Conservation (phyloP, 805 yeast genomes). For the Pichia kluyveri region DNA sequence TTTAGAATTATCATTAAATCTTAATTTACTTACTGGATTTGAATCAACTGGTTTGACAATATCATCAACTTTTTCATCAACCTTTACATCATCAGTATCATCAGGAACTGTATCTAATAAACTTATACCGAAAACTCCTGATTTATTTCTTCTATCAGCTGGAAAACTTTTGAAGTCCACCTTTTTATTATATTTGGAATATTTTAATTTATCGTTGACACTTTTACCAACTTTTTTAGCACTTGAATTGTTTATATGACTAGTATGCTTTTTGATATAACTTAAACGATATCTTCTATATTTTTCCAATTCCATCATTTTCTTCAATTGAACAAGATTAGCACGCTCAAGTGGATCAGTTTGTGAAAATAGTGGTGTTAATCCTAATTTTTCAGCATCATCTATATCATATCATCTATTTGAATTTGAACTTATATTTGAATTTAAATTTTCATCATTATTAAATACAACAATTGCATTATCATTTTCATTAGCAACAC, state of each 20-base stretch:
- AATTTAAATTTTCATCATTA: constrained; percentile 2
- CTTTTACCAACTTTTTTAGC: constrained; percentile 5
- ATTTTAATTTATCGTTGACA: background rate
- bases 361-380: background rate
- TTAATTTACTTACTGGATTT: constrained; percentile 13
- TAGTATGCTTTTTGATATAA: constrained; percentile 29
- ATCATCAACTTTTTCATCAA: background rate
- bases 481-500: background rate
- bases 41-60: constrained; percentile 2
- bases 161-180: constrained; percentile 10
- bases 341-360: constrained; percentile 27
- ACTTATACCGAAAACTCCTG: constrained; percentile 19
- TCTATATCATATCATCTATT: background rate
- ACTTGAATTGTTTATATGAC: constrained; percentile 14
- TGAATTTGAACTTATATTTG: background rate
- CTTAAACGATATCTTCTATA: constrained; percentile 38
- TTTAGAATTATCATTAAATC: constrained; percentile 12
- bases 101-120: constrained; percentile 10
- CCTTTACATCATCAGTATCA: background rate
- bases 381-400: constrained; percentile 1
- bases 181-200: constrained; percentile 4
- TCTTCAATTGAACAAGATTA: constrained; percentile 23
- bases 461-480: constrained; percentile 2
- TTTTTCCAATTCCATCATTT: constrained; percentile 33
- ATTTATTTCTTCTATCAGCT: constrained; percentile 15